Evolutionary conservation across 164 flowering plant genomes (phyloP).

Genomic region (Magnolia changhungtana): DNA sequence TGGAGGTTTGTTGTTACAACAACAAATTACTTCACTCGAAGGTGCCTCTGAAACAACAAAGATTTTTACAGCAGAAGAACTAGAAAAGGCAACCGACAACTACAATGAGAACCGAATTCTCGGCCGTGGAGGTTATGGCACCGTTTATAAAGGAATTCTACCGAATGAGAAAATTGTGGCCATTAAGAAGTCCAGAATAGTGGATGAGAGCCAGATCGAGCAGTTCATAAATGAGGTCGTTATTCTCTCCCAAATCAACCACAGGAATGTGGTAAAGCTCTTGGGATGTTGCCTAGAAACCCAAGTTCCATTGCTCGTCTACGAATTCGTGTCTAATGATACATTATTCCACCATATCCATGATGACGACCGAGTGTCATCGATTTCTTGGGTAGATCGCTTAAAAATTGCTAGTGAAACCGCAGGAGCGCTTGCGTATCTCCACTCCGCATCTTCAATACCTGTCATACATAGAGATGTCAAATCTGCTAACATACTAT

Average conservation of each 20-base stretch:
- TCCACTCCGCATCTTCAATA: neutral
- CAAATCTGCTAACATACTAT: neutral
- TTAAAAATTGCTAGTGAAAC: neutral
- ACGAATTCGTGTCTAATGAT: constrained; percentile 1
- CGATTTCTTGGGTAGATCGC: neutral
- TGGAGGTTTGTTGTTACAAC: no score
- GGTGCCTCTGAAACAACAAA: neutral
- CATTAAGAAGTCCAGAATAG: constrained; percentile 13
- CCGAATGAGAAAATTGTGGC: constrained; percentile 16
- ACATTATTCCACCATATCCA: constrained; percentile 7
- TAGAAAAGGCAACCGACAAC: constrained; percentile 17
- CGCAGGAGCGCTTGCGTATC: constrained; percentile 1
- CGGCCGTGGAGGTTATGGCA: constrained; percentile 21
- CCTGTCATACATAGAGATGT: no score
- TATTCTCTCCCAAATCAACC: constrained; percentile 4
- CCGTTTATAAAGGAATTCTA: constrained; percentile 20
- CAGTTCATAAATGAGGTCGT: constrained; percentile 10
- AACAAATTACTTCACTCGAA: no score
- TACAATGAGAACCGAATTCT: constrained; percentile 9
- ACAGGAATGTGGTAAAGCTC: constrained; percentile 10
- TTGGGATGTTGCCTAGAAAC: constrained; percentile 5
- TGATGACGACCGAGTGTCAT: neutral
- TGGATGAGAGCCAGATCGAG: constrained; percentile 3
- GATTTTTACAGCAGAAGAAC: constrained; percentile 10
- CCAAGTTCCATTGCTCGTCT: constrained; percentile 5